Percentiles rank a stretch among this genome's conserved stretches.
These are phyloP conservation scores for Trametes maxima DNA, from an alignment of 768 basidiomycete species.

Conservation along the genomic window DNA sequence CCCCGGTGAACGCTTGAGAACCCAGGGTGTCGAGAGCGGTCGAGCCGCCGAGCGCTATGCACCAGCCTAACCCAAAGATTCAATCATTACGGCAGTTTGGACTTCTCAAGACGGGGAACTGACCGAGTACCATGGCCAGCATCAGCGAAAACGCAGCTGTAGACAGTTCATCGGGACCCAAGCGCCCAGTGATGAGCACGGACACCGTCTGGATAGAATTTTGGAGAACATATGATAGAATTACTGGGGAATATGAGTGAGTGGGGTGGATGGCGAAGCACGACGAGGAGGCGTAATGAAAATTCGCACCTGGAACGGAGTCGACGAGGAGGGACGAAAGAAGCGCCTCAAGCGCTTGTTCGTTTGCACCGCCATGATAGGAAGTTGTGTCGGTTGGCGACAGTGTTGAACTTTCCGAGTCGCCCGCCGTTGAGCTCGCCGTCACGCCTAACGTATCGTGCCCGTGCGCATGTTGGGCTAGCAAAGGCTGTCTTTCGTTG, in stretches of 20 bases:
- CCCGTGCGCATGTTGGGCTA: background rate
- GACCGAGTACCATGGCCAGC: slow-evolving; percentile 73
- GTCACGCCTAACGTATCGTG: background rate
- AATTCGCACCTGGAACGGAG: slow-evolving; percentile 56
- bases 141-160: slow-evolving; percentile 74
- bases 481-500: slow-evolving; percentile 27
- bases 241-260: slow-evolving; percentile 43
- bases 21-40: slow-evolving; percentile 79
- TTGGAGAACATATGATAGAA: slow-evolving; percentile 70
- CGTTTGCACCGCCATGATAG: slow-evolving; percentile 14
- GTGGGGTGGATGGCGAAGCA: background rate
- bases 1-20: slow-evolving; percentile 75
- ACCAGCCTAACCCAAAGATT: slow-evolving; percentile 59
- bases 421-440: background rate
- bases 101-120: slow-evolving; percentile 26
- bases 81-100: too few relatives aligned
- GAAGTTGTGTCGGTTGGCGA: slow-evolving; percentile 21
- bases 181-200: slow-evolving; percentile 62
- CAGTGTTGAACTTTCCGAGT: background rate
- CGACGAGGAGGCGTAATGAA: background rate
- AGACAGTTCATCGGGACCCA: slow-evolving; percentile 71
- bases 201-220: slow-evolving; percentile 73
- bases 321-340: slow-evolving; percentile 53
- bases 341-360: slow-evolving; percentile 34
- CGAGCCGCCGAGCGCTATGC: slow-evolving; percentile 75